Percentiles rank a stretch among this genome's conserved stretches.
Evolutionary conservation across 2,329 filamentous ascomycete species (phyloP).

Genomic region (Fusarium phyllophilum): DNA sequence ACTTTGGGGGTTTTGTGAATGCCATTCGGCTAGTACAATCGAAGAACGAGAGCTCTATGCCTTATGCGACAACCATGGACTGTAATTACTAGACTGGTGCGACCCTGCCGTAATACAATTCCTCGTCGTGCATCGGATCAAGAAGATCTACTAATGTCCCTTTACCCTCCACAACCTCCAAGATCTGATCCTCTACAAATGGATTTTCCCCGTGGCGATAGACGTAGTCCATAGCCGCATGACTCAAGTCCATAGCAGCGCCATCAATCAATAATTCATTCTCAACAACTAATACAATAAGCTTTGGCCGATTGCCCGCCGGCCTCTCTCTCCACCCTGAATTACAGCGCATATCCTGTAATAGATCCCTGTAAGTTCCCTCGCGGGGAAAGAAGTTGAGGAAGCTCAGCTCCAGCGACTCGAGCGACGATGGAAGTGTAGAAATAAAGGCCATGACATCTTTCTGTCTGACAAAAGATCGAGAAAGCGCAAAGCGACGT

Average conservation of each 20-base stretch:
- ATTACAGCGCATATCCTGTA: conserved; percentile 1
- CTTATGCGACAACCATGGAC: rapidly evolving
- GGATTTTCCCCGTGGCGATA: conserved; percentile 4
- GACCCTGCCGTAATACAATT: not conserved
- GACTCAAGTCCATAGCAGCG: not conserved
- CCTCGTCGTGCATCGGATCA: not conserved
- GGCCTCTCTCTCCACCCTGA: conserved; percentile 11
- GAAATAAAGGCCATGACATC: conserved; percentile 46
- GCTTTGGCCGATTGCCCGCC: not conserved
- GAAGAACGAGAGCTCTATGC: not conserved
- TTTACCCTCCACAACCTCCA: not conserved
- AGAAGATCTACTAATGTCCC: not conserved
- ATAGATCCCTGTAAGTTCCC: not conserved
- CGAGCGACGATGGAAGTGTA: conserved; percentile 41
- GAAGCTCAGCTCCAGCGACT: conserved; percentile 49
- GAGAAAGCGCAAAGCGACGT: conserved; percentile 47
- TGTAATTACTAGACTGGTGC: rapidly evolving
- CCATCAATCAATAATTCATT: rapidly evolving
- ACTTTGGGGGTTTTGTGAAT: not conserved
- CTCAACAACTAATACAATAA: not conserved
- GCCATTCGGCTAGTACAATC: rapidly evolving
- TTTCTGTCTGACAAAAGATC: conserved; percentile 42
- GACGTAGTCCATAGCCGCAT: not conserved
- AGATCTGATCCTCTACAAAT: not conserved
- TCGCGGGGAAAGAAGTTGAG: conserved; percentile 38